Evolutionary conservation across 345 rosid species (phyloP), one percentile per base, ranked within the genome.

Genomic region (Linum tenue): DNA sequence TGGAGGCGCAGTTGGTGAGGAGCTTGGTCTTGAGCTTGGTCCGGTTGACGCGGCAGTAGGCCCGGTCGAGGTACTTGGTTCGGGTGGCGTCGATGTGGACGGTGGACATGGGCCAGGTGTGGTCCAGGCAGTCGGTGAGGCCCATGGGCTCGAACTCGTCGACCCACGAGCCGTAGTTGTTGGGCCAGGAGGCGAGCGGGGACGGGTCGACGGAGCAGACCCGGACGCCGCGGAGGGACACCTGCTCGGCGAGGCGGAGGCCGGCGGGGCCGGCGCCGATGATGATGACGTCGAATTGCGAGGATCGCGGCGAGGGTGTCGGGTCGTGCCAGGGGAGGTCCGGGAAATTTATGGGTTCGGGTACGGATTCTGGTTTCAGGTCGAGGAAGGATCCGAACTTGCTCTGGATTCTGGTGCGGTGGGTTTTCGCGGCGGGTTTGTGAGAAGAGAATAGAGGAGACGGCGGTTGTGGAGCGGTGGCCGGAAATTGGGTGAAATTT

Each of bases 221-320:
- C 80, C 78, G 76, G 60, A 84, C 67, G 61, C 92, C 87, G 53
- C 48, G 65, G 4, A 69, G 43, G 3, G 87, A 78, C 0, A 82
- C 83, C 68, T 79, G 89, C 76, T 86, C 92, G 0, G 85, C 87
- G 0, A 86, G 75, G 22, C 89, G 85, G 59, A 84, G 78, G 57
- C 92, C 92, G 5, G 84, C 85, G 0, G 92, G 92, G 56, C 92
- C 92, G 4, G 87, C 53, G 60, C 92, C 92, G 31, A 84, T 78
- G 43, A 86, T 48, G 73, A 84, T 69, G 55, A 86, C 86, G 56
- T 86, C 87, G 31, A 81, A 80, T 36, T 73, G 65, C 7, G 67
- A 42, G 14, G 76, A 15, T 55, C 75, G 43, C 69, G 79, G 15
- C 67, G 6, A 9, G 53, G 53, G 9, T 3, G 53, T 64, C 2